Percentiles rank a stretch among this genome's conserved stretches.
Conservation (phyloP, 305 asterid species). For the Caryopteris hybrid region DNA sequence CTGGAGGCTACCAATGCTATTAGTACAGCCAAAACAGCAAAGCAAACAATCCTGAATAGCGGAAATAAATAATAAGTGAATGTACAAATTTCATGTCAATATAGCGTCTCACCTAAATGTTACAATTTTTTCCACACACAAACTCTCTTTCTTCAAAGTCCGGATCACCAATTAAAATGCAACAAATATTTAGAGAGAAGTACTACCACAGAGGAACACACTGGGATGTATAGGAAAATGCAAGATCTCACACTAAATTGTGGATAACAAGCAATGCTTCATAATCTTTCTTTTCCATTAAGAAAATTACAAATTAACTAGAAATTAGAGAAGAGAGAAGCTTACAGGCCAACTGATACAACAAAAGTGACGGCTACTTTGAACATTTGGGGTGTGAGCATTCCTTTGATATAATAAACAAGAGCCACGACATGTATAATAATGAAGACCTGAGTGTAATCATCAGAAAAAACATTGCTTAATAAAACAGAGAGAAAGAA, state of each 20-base stretch:
- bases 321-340: constrained; percentile 15
- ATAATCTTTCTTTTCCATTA: constrained; percentile 7
- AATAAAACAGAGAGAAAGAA: constrained; percentile 14
- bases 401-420: constrained; percentile 80
- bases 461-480: constrained; percentile 13
- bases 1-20: constrained; percentile 96
- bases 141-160: not conserved
- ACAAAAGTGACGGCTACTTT: constrained; percentile 90
- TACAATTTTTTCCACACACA: not conserved
- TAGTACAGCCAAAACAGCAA: constrained; percentile 70
- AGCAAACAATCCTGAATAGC: constrained; percentile 67
- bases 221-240: not conserved
- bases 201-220: not conserved
- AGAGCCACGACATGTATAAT: constrained; percentile 85
- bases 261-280: constrained; percentile 10
- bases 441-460: constrained; percentile 66
- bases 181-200: not conserved
- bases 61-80: constrained; percentile 9
- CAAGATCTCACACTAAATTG: not conserved
- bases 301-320: constrained; percentile 1
- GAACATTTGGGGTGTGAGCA: constrained; percentile 85
- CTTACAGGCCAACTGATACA: constrained; percentile 80
- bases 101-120: not conserved
- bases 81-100: not conserved
- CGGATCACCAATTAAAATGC: not conserved